Conservation (phyloP, 2,329 filamentous ascomycete species). For the Cytospora paraplurivora region DNA sequence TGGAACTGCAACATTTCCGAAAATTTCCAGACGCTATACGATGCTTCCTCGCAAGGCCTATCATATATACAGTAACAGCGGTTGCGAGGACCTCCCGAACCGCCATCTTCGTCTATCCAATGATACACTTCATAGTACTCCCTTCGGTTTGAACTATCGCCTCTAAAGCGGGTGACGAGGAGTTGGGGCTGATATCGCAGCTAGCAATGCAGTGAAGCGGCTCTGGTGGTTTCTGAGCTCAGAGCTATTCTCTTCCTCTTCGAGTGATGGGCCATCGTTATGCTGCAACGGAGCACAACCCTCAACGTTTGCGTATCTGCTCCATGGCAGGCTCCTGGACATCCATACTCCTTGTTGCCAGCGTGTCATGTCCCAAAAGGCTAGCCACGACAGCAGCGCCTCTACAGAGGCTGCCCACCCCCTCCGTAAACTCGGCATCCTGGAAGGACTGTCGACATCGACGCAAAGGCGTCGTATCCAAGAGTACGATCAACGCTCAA, state of each 20-base stretch:
- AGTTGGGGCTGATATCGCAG: neutral
- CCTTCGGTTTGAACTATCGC: neutral
- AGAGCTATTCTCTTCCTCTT: neutral
- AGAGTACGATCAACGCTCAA: neutral
- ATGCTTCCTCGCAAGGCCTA: constrained; percentile 23
- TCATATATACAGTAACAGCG: neutral
- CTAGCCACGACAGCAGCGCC: neutral
- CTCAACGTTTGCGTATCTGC: neutral
- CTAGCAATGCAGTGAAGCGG: neutral
- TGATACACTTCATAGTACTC: neutral
- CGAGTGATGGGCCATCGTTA: neutral
- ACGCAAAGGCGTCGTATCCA: neutral
- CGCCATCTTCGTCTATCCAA: neutral
- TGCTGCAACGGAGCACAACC: neutral
- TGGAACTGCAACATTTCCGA: constrained; percentile 2
- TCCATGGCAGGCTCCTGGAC: neutral
- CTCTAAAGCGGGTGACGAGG: neutral
- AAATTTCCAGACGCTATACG: neutral
- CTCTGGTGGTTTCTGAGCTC: neutral
- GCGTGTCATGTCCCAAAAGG: neutral
- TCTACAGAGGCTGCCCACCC: neutral
- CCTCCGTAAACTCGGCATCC: too few species aligned
- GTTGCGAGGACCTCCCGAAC: neutral
- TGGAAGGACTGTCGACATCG: neutral
- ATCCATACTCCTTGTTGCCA: neutral